phyloP scores from a whole-genome alignment of 1,284 basidiomycete genomes.

The Tremellales sp. region DNA sequence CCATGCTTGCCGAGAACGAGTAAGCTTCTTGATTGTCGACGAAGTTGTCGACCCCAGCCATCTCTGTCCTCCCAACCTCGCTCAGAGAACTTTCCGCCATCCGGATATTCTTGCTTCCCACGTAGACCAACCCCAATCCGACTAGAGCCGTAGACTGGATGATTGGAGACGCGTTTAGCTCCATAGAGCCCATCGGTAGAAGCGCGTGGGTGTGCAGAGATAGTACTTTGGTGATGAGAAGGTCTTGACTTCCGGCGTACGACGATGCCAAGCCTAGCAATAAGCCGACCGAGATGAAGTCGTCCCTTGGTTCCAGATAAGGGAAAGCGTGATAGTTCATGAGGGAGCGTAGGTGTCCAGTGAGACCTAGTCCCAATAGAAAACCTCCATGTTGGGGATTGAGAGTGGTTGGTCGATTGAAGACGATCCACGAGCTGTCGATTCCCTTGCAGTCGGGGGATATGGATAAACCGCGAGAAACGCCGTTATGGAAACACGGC shows the following conservation, averaged over 20 bases:
- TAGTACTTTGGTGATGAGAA: slow-evolving; percentile 81
- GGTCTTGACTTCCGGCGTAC: slow-evolving; percentile 81
- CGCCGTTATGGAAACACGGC: slow-evolving; percentile 98
- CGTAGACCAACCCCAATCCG: slow-evolving; percentile 84
- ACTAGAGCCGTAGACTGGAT: slow-evolving; percentile 87
- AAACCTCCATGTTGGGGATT: slow-evolving; percentile 93
- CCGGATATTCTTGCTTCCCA: slow-evolving; percentile 78
- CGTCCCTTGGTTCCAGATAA: slow-evolving; percentile 92
- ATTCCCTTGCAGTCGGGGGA: slow-evolving; percentile 70
- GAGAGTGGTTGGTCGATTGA: slow-evolving; percentile 80
- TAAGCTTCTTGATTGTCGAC: slow-evolving; percentile 88
- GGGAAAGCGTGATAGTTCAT: slow-evolving; percentile 76
- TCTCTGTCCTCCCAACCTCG: slow-evolving; percentile 74
- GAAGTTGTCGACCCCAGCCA: slow-evolving; percentile 73
- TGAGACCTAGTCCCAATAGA: slow-evolving; percentile 85
- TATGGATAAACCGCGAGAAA: slow-evolving; percentile 81
- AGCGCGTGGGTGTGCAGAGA: slow-evolving; percentile 91
- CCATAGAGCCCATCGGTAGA: slow-evolving; percentile 77
- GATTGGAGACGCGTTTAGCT: slow-evolving; percentile 82
- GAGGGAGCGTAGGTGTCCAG: slow-evolving; percentile 82
- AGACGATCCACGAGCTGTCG: slow-evolving; percentile 89
- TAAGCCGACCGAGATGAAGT: slow-evolving; percentile 87
- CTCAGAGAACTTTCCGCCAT: slow-evolving; percentile 88
- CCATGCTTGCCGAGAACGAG: slow-evolving; percentile 78
- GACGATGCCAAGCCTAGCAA: slow-evolving; percentile 88